Conservation (phyloP, 2,329 filamentous ascomycete genomes). For the Calcarisporium arbuscula region DNA sequence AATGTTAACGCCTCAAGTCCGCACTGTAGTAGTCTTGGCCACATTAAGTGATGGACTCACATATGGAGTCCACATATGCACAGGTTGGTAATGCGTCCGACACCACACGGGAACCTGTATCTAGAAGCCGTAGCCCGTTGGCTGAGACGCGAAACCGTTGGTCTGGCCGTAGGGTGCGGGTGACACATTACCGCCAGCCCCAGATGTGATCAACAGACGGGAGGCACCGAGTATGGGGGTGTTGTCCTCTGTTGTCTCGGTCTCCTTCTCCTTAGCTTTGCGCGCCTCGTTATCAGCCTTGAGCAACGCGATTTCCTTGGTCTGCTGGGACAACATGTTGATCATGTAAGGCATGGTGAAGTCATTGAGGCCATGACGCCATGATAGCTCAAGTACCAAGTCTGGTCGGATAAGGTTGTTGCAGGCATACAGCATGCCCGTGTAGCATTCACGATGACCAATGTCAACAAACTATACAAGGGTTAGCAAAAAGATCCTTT, state of each 20-base stretch:
- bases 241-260: conserved; percentile 84
- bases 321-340: conserved; percentile 91
- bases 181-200: conserved; percentile 53
- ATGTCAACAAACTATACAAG: conserved; percentile 85
- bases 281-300: conserved; percentile 96
- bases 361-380: conserved; percentile 89
- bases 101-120: conserved; percentile 23
- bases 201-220: conserved; percentile 93
- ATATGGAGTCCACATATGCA: conserved; percentile 7
- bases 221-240: conserved; percentile 86
- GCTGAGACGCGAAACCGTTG: conserved; percentile 85
- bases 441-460: conserved; percentile 97
- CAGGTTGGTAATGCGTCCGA: conserved; percentile 12
- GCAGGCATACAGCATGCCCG: conserved; percentile 99
- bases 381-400: conserved; percentile 90
- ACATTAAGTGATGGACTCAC: not conserved
- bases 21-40: not conserved
- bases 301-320: conserved; percentile 72
- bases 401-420: conserved; percentile 95
- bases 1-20: too few species aligned
- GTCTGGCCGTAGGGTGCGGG: conserved; percentile 67
- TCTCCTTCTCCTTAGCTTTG: conserved; percentile 65
- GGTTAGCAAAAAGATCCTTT: conserved; percentile 23
- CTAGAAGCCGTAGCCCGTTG: conserved; percentile 69
- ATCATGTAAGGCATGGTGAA: conserved; percentile 99